A percentile compares a stretch with the other conserved stretches of the same genome.
Evolutionary conservation across 768 basidiomycete genomes (phyloP).

Genomic region (Agaricus sinodeliciosus): DNA sequence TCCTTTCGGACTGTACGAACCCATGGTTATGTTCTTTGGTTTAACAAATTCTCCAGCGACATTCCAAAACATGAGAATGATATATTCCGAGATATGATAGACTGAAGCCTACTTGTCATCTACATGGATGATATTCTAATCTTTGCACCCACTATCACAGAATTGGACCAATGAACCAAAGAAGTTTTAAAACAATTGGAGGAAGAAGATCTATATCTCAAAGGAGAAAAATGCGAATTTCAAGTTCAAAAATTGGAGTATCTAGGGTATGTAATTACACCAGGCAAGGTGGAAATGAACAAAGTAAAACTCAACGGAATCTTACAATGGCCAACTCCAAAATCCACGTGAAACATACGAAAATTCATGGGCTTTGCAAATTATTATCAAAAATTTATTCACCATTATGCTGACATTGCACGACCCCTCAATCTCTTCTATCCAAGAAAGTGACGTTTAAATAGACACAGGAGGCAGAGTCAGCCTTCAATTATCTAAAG

Average conservation of each 20-base stretch:
- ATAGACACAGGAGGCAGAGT: too few species aligned
- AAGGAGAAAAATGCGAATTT: conserved; percentile 8
- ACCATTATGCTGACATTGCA: too few species aligned
- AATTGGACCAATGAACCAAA: background rate
- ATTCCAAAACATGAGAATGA: conserved; percentile 14
- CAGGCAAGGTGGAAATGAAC: too few species aligned
- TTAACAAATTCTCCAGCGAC: conserved; percentile 13
- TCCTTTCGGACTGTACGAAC: conserved; percentile 17
- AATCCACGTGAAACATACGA: too few species aligned
- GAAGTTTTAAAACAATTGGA: background rate
- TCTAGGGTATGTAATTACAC: background rate
- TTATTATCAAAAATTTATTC: too few species aligned
- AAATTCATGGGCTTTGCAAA: too few species aligned
- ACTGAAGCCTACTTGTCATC: conserved; percentile 22
- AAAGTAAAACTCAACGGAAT: too few species aligned
- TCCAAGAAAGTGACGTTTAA: too few species aligned
- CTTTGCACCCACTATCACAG: conserved; percentile 12
- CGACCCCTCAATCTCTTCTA: too few species aligned
- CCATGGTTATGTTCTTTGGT: conserved; percentile 15
- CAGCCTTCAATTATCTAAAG: too few species aligned
- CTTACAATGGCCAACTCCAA: too few species aligned
- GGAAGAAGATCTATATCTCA: conserved; percentile 1
- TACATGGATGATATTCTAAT: too few species aligned
- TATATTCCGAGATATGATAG: conserved; percentile 15
- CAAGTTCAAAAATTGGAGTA: background rate